Percentiles rank a stretch among this genome's conserved stretches.
Evolutionary conservation across 805 yeast species (phyloP).

Genomic region (Tetrapisispora fleetii): DNA sequence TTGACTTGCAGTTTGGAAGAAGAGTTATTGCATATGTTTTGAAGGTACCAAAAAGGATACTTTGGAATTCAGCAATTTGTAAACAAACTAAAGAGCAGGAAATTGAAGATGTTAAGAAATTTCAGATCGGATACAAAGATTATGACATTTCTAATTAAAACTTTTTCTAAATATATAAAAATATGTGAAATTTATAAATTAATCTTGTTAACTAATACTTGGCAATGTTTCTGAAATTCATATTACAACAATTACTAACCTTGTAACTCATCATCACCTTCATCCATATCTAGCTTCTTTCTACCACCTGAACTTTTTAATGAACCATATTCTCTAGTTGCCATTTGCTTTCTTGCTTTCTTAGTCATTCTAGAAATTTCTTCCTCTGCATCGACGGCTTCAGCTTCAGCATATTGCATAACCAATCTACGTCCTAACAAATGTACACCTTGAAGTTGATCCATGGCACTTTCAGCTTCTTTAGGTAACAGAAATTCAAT

Average conservation of each 20-base stretch:
- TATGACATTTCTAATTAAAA: slow-evolving; percentile 37
- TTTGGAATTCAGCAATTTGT: slow-evolving; percentile 62
- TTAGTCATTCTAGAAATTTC: slow-evolving; percentile 86
- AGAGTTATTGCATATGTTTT: slow-evolving; percentile 60
- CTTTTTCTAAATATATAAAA: too few species aligned
- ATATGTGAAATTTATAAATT: too few species aligned
- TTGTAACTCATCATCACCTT: slow-evolving; percentile 24
- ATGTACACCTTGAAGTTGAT: slow-evolving; percentile 90
- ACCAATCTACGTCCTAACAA: slow-evolving; percentile 90
- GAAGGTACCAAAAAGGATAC: slow-evolving; percentile 48
- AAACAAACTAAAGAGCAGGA: slow-evolving; percentile 56
- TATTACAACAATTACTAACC: slow-evolving; percentile 7
- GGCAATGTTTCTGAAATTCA: too few species aligned
- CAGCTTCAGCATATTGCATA: slow-evolving; percentile 83
- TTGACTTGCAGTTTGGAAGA: slow-evolving; percentile 81
- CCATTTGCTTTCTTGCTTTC: slow-evolving; percentile 73
- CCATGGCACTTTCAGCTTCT: slow-evolving; percentile 93
- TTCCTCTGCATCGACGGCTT: slow-evolving; percentile 73
- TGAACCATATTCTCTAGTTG: slow-evolving; percentile 64
- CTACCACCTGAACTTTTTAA: slow-evolving; percentile 63
- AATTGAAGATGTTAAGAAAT: slow-evolving; percentile 47
- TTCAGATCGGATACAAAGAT: slow-evolving; percentile 44
- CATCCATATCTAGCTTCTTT: slow-evolving; percentile 52
- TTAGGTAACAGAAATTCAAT: slow-evolving; percentile 80
- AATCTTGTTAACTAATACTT: too few species aligned